Conservation (phyloP, 352 stramenopile genomes). For the Pythium brassicae region DNA sequence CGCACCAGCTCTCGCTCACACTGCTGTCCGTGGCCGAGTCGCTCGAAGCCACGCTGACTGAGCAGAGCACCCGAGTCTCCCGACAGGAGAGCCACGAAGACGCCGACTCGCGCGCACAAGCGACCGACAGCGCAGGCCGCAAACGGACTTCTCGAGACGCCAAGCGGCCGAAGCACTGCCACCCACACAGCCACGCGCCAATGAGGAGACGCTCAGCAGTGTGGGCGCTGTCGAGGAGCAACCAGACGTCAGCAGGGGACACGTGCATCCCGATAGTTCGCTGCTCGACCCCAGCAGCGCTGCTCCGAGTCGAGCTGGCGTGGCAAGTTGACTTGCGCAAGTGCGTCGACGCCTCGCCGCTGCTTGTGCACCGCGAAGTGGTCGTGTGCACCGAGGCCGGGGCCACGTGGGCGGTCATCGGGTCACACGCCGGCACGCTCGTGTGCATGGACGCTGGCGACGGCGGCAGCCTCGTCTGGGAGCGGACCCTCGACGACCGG, state of each 20-base stretch:
- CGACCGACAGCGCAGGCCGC: not conserved
- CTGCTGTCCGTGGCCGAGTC: too few relatives aligned
- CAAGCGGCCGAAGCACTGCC: not conserved
- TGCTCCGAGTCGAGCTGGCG: slow-evolving; percentile 9
- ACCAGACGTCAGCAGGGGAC: slow-evolving; percentile 17
- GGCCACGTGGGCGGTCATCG: slow-evolving; percentile 31
- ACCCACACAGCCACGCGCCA: not conserved
- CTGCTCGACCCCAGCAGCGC: not conserved
- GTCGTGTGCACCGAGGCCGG: not conserved
- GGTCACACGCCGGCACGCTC: slow-evolving; percentile 42
- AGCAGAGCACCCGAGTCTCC: too few relatives aligned
- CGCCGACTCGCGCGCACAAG: not conserved
- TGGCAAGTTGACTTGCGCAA: slow-evolving; percentile 44
- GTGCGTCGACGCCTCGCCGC: slow-evolving; percentile 61
- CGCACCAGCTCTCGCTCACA: too few relatives aligned
- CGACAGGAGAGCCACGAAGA: too few relatives aligned
- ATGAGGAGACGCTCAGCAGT: not conserved
- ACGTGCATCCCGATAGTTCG: not conserved
- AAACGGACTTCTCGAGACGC: too few relatives aligned
- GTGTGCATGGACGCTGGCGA: slow-evolving; percentile 37
- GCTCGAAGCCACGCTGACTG: too few relatives aligned
- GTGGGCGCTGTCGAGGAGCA: slow-evolving; percentile 18
- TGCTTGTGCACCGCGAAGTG: slow-evolving; percentile 27
- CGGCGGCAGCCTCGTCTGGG: slow-evolving; percentile 26
- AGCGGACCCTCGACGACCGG: slow-evolving; percentile 39